These are phyloP conservation scores for Myochromella boudieri DNA, from an alignment of 768 basidiomycete species.

Conservation along the genomic window DNA sequence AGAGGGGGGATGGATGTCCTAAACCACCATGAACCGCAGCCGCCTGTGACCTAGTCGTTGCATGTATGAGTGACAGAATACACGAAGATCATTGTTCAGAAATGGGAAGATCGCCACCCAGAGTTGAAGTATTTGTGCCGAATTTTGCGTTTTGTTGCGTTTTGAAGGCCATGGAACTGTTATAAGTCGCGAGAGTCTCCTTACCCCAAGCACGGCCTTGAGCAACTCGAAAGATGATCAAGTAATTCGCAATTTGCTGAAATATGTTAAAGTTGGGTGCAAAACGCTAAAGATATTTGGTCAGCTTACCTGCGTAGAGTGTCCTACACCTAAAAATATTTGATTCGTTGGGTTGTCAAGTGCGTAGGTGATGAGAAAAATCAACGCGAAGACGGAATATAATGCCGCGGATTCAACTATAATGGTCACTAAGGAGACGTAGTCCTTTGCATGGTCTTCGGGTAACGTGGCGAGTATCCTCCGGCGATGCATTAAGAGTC, in stretches of 20 bases:
- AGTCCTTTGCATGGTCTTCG: background rate
- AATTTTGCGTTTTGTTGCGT: too few species aligned
- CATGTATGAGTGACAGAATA: too few species aligned
- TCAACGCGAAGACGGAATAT: background rate
- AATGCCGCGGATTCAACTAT: background rate
- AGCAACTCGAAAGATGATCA: constrained; percentile 41
- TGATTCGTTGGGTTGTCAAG: background rate
- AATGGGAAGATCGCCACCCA: too few species aligned
- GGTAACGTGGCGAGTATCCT: background rate
- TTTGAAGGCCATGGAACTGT: constrained; percentile 12
- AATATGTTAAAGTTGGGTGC: background rate
- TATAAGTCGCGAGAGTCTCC: constrained; percentile 20
- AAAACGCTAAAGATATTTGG: background rate
- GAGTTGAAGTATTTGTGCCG: too few species aligned
- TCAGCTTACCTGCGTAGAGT: background rate
- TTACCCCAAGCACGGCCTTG: constrained; percentile 39
- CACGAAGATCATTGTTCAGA: too few species aligned
- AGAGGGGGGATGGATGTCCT: too few species aligned
- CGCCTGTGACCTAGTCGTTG: too few species aligned
- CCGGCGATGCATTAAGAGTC: background rate
- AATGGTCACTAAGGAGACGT: background rate
- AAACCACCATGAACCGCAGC: too few species aligned
- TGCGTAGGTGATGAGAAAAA: background rate
- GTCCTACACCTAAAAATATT: background rate
- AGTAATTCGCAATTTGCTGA: constrained; percentile 36